Evolutionary conservation across 1,139 yeast genomes (phyloP).

Genomic region (Candida sp.): DNA sequence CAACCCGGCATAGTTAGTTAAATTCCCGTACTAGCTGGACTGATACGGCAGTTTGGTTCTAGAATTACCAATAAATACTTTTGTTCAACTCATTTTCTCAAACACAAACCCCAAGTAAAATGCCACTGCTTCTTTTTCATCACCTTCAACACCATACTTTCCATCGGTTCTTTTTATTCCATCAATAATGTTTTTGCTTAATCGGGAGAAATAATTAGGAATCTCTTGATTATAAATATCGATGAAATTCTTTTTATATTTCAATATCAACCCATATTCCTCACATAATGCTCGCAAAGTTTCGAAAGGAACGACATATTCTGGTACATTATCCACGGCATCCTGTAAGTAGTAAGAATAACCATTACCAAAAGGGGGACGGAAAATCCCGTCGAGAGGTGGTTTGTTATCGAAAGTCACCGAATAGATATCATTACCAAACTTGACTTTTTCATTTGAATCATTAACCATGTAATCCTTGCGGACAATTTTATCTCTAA

Average conservation of each 20-base stretch:
- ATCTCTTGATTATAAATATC: constrained; percentile 82
- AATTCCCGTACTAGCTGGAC: constrained; percentile 3
- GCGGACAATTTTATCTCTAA: constrained; percentile 58
- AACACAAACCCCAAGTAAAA: constrained; percentile 81
- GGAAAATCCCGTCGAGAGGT: constrained; percentile 68
- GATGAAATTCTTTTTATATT: constrained; percentile 73
- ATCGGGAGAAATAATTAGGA: constrained; percentile 55
- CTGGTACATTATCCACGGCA: constrained; percentile 97
- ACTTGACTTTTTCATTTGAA: constrained; percentile 46
- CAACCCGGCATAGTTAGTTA: not conserved
- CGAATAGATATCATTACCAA: constrained; percentile 84
- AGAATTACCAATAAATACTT: too few species aligned
- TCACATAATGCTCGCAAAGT: constrained; percentile 78
- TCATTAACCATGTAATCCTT: constrained; percentile 29
- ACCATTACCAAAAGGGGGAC: constrained; percentile 78
- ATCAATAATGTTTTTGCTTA: constrained; percentile 64
- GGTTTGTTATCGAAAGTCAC: constrained; percentile 78
- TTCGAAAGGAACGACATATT: constrained; percentile 96
- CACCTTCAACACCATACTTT: constrained; percentile 82
- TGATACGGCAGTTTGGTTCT: too few species aligned
- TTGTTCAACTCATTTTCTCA: constrained; percentile 37
- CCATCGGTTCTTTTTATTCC: constrained; percentile 78
- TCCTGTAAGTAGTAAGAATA: constrained; percentile 82
- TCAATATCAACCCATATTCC: constrained; percentile 73
- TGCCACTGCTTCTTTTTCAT: constrained; percentile 85